Evolutionary conservation across 306 rosid genomes (phyloP).

Genomic region (Boehmeria nivea): DNA sequence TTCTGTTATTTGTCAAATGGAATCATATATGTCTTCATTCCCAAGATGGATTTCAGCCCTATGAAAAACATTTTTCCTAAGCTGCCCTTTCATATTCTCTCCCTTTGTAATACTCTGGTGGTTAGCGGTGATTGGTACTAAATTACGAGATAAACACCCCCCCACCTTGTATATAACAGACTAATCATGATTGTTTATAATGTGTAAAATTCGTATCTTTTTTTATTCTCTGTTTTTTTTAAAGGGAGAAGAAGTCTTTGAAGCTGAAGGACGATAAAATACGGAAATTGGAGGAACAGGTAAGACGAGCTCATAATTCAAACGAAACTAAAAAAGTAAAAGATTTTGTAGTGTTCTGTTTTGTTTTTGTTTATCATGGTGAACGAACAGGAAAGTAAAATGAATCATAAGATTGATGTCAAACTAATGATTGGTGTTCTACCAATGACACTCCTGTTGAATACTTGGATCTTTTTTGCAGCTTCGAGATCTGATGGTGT

Average conservation of each 20-base stretch:
- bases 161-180: too few species aligned
- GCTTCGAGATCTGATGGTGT: conserved; percentile 69
- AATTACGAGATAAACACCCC: too few species aligned
- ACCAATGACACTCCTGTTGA: too few species aligned
- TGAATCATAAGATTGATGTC: not conserved
- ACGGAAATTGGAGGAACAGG: conserved; percentile 64
- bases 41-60: too few species aligned
- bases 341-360: not conserved
- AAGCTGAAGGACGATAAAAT: conserved; percentile 44
- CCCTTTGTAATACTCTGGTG: too few species aligned
- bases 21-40: too few species aligned
- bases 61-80: too few species aligned
- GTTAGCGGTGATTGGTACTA: too few species aligned
- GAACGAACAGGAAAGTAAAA: too few species aligned
- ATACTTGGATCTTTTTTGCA: conserved; percentile 14
- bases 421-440: too few species aligned
- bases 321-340: not conserved
- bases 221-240: not conserved
- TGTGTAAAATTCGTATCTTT: too few species aligned
- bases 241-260: conserved; percentile 49
- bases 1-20: not conserved
- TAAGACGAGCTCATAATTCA: conserved; percentile 5
- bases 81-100: not conserved
- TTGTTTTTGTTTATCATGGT: not conserved
- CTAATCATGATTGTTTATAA: not conserved